These are phyloP conservation scores for Serendipita sp. DNA, from an alignment of 768 basidiomycete species.

Conservation along the genomic window DNA sequence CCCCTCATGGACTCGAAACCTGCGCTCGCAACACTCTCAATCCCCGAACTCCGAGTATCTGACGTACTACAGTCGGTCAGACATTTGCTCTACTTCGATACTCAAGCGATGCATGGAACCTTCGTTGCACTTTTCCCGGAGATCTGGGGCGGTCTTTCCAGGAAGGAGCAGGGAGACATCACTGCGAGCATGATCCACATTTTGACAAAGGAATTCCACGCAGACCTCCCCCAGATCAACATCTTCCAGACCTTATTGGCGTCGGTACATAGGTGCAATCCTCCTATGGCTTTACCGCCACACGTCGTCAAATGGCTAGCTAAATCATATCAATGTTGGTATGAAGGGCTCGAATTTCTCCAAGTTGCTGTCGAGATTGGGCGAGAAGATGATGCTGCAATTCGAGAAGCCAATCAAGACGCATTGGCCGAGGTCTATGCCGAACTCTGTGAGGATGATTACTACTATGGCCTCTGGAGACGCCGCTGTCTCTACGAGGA, in stretches of 20 bases:
- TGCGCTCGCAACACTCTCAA: constrained; percentile 15
- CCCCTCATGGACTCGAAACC: constrained; percentile 24
- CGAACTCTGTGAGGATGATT: constrained; percentile 88
- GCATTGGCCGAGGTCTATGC: constrained; percentile 91
- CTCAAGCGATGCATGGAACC: constrained; percentile 55
- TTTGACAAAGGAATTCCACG: constrained; percentile 83
- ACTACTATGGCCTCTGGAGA: constrained; percentile 94
- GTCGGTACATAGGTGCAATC: constrained; percentile 70
- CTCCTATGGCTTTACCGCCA: constrained; percentile 79
- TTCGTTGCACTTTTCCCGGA: constrained; percentile 84
- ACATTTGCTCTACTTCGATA: constrained; percentile 66
- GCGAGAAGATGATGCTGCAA: constrained; percentile 61
- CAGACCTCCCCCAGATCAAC: constrained; percentile 79
- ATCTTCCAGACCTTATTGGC: constrained; percentile 80
- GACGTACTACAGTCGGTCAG: constrained; percentile 62
- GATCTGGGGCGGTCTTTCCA: constrained; percentile 68
- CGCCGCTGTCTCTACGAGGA: constrained; percentile 76
- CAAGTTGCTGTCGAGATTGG: constrained; percentile 60
- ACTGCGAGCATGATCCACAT: constrained; percentile 80
- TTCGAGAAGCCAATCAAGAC: constrained; percentile 74
- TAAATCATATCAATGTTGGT: constrained; percentile 95
- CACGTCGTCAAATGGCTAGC: constrained; percentile 91
- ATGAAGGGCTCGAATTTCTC: constrained; percentile 73
- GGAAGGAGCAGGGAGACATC: constrained; percentile 76
- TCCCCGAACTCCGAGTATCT: constrained; percentile 15